Evolutionary conservation across 2,329 filamentous ascomycete genomes (phyloP), one percentile per base, ranked within the genome.

Genomic region (Cadophora malorum): DNA sequence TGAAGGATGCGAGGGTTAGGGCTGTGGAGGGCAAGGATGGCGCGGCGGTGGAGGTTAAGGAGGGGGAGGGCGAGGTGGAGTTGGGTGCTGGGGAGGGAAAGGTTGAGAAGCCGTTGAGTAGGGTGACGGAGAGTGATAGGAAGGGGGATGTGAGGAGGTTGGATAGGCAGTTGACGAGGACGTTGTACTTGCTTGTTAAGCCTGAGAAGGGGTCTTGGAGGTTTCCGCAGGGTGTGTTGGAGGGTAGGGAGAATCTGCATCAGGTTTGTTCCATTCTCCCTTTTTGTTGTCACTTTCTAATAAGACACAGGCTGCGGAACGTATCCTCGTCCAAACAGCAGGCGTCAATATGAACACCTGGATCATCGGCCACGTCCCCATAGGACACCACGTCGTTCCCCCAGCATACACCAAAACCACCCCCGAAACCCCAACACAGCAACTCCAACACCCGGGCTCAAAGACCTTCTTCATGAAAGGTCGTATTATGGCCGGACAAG

Each of bases 341-440:
- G 96, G 96, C 67, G 82, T 92, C 69, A 96, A 99, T 85, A 98
- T 99, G 94, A 98, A 98, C 83, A 97, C 94, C 65, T 99, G 96
- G 94, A 88, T 98, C 74, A 92, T 99, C 63, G 95, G 94, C 69
- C 94, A 94, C 75, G 91, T 91, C 67, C 96, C 96, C 12, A 87
- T 97, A 67, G 95, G 94, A 31, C 91, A 97, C 81, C 82, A 91
- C 76, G 84, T 92, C 73, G 82, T 82, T 69, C 82, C 88, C 70
- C 84, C 85, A 74, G 73, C 79, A 75, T 74, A 83, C 77, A 78
- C 79, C 74, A 77, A 80, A 73, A 81, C 84, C 76, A 78, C 79
- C 56, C 38, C 52, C 3, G 35, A 31, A n/a, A 33, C 31, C 35
- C 16, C 33, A 47, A 23, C 25, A 35, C 21, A 28, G 25, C 68